These are phyloP conservation scores for Prunus yedoensis DNA, from an alignment of 331 rosid species.

Conservation along the genomic window DNA sequence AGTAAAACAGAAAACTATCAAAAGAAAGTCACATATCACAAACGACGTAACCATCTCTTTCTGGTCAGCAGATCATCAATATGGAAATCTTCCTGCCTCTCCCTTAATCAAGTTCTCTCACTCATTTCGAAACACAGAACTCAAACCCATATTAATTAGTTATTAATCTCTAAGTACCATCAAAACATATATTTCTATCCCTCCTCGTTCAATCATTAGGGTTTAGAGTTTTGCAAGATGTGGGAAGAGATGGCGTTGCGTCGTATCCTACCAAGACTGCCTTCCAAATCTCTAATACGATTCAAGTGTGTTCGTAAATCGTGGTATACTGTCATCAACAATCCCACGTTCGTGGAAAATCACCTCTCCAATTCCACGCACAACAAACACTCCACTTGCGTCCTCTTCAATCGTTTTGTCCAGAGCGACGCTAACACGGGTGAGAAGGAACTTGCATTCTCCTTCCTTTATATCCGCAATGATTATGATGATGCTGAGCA, in stretches of 20 bases:
- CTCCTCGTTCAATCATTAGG: no score
- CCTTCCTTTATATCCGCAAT: neutral
- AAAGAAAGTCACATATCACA: no score
- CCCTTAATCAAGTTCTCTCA: no score
- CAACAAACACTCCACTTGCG: neutral
- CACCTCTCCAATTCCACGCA: neutral
- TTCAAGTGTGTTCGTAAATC: neutral
- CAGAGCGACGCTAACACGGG: neutral
- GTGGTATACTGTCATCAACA: neutral
- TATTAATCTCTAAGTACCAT: no score
- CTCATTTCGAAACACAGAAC: no score
- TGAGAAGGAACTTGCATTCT: neutral
- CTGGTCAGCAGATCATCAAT: no score
- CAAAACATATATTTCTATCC: no score
- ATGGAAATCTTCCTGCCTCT: no score
- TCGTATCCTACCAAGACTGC: neutral
- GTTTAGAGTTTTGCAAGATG: neutral
- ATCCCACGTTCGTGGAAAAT: neutral
- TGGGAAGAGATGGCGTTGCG: neutral
- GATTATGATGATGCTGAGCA: neutral
- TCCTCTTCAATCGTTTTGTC: neutral
- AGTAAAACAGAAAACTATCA: no score
- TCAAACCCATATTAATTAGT: no score
- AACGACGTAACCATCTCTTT: no score
- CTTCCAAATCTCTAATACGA: constrained; percentile 4